Conservation (phyloP, 2,329 filamentous ascomycete species). For the Dactylellina leptospora region DNA sequence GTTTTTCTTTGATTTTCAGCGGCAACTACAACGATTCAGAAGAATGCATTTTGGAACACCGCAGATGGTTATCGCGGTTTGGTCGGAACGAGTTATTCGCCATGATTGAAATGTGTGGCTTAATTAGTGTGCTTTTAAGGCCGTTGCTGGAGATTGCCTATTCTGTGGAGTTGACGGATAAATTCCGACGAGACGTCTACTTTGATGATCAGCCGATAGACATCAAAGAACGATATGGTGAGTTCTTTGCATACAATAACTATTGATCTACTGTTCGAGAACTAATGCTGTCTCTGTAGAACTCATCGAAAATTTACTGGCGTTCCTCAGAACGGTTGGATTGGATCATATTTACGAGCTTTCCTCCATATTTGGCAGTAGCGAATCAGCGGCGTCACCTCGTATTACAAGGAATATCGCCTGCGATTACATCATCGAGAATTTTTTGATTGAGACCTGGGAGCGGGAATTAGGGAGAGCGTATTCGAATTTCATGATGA, state of each 20-base stretch:
- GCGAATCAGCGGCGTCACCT: conserved; percentile 37
- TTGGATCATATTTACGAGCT: conserved; percentile 49
- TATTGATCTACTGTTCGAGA: not conserved
- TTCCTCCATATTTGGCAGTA: conserved; percentile 49
- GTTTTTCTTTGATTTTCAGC: conserved; percentile 43
- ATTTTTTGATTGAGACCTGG: conserved; percentile 50
- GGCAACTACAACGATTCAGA: conserved; percentile 28
- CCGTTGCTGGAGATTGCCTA: conserved; percentile 47
- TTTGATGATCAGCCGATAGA: conserved; percentile 49
- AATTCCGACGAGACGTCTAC: conserved; percentile 48
- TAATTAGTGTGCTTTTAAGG: conserved; percentile 43
- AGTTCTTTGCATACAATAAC: conserved; percentile 6
- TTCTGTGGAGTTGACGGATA: conserved; percentile 48
- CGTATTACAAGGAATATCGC: conserved; percentile 48
- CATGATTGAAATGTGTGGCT: conserved; percentile 51
- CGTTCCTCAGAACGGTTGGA: conserved; percentile 44
- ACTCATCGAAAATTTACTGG: conserved; percentile 49
- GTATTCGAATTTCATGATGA: conserved; percentile 51
- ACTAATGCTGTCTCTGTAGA: conserved; percentile 14
- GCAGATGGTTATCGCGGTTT: conserved; percentile 37
- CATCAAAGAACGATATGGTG: conserved; percentile 49
- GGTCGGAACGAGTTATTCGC: conserved; percentile 41
- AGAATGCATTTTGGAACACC: conserved; percentile 29
- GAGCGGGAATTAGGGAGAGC: conserved; percentile 40
- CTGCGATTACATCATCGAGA: conserved; percentile 50